These are phyloP conservation scores for Haematococcus sp. DNA, from an alignment of 139 green algal genomes.

Conservation along the genomic window DNA sequence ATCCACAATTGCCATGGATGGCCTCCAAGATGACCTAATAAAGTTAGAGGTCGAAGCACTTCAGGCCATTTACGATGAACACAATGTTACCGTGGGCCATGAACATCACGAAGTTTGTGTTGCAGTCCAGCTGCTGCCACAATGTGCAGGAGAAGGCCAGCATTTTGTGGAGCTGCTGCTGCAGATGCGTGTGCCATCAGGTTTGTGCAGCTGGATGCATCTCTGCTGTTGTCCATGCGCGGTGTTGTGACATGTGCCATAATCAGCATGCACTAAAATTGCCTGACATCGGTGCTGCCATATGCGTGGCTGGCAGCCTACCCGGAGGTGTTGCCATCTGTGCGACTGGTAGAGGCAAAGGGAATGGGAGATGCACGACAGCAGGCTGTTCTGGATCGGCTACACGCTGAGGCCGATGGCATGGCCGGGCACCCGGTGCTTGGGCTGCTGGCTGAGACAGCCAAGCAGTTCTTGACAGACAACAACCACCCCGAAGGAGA, in stretches of 20 bases:
- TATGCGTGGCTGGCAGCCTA: background rate
- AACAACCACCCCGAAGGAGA: slow-evolving; percentile 17
- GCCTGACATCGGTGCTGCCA: background rate
- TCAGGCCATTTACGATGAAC: background rate
- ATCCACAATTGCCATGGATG: background rate
- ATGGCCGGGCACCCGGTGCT: slow-evolving; percentile 14
- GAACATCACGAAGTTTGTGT: slow-evolving; percentile 6
- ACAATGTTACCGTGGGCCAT: background rate
- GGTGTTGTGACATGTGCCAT: no score
- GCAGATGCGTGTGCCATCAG: background rate
- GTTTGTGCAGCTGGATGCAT: no score
- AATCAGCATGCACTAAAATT: background rate
- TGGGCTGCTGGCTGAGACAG: slow-evolving; percentile 4
- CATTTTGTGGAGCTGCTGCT: background rate
- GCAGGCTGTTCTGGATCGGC: background rate
- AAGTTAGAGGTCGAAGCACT: background rate
- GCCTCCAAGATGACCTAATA: background rate
- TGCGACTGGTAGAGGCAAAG: background rate
- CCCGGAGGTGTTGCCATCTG: background rate
- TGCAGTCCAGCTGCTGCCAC: background rate
- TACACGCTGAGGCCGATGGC: background rate
- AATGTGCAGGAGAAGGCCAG: background rate
- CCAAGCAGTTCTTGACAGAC: slow-evolving; percentile 11
- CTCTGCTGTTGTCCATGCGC: no score
- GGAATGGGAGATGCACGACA: slow-evolving; percentile 8